phyloP scores from a whole-genome alignment of 2,329 filamentous ascomycete genomes.

The Paraconiothyrium brasiliense region DNA sequence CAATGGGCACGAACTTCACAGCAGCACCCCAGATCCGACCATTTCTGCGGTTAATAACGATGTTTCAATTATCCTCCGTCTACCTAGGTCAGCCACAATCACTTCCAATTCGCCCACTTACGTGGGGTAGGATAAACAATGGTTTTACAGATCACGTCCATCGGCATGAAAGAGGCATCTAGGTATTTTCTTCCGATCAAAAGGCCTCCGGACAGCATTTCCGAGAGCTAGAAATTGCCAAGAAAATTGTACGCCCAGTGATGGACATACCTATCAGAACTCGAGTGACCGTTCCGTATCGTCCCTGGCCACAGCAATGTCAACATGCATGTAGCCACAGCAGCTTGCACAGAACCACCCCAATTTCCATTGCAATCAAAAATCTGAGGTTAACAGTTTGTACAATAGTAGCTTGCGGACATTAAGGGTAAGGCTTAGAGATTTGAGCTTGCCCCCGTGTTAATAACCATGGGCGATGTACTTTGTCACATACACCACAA shows the following conservation, averaged over 20 bases:
- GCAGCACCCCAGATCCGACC: not conserved
- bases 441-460: no score
- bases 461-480: not conserved
- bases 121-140: not conserved
- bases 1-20: not conserved
- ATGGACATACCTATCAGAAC: no score
- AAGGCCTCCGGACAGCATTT: not conserved
- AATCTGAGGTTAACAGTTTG: no score
- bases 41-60: not conserved
- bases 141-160: not conserved
- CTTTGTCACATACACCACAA: not conserved
- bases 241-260: no score
- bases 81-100: not conserved
- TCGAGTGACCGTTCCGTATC: no score
- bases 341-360: no score
- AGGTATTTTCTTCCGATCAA: not conserved
- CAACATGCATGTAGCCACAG: no score
- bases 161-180: not conserved
- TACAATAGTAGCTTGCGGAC: no score
- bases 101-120: not conserved
- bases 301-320: no score
- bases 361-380: no score
- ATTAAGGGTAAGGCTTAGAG: no score
- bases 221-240: not conserved
- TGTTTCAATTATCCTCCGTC: not conserved